These are phyloP conservation scores for Nemania serpens DNA, from an alignment of 2,329 filamentous ascomycete genomes.

Conservation along the genomic window DNA sequence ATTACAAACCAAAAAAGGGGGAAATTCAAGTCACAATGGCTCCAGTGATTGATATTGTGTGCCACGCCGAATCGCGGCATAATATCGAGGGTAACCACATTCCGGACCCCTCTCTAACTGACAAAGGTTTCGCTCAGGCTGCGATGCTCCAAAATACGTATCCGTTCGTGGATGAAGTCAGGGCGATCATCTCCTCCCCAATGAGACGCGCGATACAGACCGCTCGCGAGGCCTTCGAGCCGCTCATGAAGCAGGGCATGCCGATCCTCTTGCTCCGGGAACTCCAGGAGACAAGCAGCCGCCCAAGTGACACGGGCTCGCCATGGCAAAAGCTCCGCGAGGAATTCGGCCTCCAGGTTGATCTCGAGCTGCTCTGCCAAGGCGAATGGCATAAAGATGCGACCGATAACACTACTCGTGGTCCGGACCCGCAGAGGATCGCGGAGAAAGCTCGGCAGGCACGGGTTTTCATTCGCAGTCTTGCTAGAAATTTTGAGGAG, in stretches of 20 bases:
- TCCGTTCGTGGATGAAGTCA: neutral
- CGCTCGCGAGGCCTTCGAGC: neutral
- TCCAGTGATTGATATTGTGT: slow-evolving; percentile 3
- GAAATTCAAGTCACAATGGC: neutral
- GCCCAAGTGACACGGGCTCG: neutral
- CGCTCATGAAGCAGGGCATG: neutral
- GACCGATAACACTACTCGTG: neutral
- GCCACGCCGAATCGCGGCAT: slow-evolving; percentile 2
- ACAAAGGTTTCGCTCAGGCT: neutral
- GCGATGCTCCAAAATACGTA: neutral
- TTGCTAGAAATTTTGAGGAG: neutral
- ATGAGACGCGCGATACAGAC: slow-evolving; percentile 6
- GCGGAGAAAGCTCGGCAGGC: neutral
- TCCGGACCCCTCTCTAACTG: slow-evolving; percentile 2
- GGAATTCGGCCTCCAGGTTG: neutral
- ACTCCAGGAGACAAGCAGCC: neutral
- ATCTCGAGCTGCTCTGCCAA: neutral
- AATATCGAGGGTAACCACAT: neutral
- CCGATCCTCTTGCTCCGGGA: neutral
- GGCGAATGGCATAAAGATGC: neutral
- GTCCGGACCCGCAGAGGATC: neutral
- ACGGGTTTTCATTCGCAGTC: neutral
- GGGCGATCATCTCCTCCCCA: neutral
- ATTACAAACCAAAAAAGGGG: too few relatives aligned
- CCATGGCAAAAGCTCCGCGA: neutral